Evolutionary conservation across 2,329 filamentous ascomycete genomes (phyloP).

Genomic region (Verticillium dahliae): DNA sequence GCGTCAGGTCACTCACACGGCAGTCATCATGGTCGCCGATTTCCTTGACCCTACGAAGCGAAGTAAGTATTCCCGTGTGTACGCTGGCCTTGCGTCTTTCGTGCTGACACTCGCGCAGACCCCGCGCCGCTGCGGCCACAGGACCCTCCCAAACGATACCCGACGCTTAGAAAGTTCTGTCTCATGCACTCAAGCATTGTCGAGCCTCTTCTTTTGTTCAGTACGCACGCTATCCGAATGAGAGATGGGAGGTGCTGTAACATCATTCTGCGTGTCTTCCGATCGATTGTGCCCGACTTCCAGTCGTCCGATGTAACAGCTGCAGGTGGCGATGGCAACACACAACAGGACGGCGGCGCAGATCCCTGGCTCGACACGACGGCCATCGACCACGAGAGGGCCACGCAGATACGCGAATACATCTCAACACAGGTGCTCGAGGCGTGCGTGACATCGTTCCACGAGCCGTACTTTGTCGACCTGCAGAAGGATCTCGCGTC

Average conservation of each 20-base stretch:
- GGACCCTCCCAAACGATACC: conserved; percentile 31
- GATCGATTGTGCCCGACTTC: conserved; percentile 79
- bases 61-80: conserved; percentile 38
- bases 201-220: conserved; percentile 85
- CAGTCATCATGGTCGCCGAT: conserved; percentile 85
- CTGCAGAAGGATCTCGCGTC: conserved; percentile 86
- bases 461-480: conserved; percentile 95
- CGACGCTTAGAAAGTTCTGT: conserved; percentile 73
- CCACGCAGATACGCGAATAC: conserved; percentile 74
- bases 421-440: conserved; percentile 84
- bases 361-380: conserved; percentile 27
- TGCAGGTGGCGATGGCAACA: conserved; percentile 14
- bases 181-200: conserved; percentile 71
- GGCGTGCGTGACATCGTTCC: conserved; percentile 81
- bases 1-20: conserved; percentile 84
- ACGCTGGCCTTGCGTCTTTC: background rate
- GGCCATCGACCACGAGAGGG: conserved; percentile 45
- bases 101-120: conserved; percentile 16
- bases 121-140: conserved; percentile 20
- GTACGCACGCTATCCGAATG: conserved; percentile 83
- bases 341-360: conserved; percentile 1
- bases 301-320: conserved; percentile 19
- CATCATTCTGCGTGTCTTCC: conserved; percentile 79
- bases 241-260: conserved; percentile 83
- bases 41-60: conserved; percentile 70